phyloP scores from a whole-genome alignment of 2,329 filamentous ascomycete genomes.

The Xylogone sp. region DNA sequence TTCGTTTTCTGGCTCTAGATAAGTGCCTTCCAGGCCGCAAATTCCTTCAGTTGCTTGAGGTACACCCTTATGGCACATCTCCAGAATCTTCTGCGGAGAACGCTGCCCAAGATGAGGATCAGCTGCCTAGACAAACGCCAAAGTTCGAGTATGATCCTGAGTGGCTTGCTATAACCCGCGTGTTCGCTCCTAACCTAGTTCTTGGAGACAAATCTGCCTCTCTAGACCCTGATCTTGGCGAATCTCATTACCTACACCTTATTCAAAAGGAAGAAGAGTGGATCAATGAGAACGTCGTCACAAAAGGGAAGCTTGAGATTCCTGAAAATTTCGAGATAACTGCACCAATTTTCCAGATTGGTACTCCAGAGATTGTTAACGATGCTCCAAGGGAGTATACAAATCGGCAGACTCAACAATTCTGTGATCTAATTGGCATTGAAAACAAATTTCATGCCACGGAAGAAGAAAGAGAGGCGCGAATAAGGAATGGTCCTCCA shows the following conservation, averaged over 20 bases:
- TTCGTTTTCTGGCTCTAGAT: slow-evolving; percentile 84
- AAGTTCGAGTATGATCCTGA: slow-evolving; percentile 72
- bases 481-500: slow-evolving; percentile 55
- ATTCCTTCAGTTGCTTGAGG: slow-evolving; percentile 75
- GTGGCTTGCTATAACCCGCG: slow-evolving; percentile 90
- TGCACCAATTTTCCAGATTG: slow-evolving; percentile 65
- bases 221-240: slow-evolving; percentile 59
- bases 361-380: slow-evolving; percentile 51
- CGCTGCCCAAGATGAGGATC: too few species aligned
- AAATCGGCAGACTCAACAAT: slow-evolving; percentile 80
- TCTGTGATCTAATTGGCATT: slow-evolving; percentile 75
- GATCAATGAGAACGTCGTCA: slow-evolving; percentile 74
- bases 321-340: slow-evolving; percentile 76
- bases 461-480: slow-evolving; percentile 63
- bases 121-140: slow-evolving; percentile 11
- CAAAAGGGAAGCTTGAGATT: slow-evolving; percentile 57
- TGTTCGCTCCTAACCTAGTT: slow-evolving; percentile 63
- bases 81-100: slow-evolving; percentile 9
- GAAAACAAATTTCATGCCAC: slow-evolving; percentile 70
- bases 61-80: slow-evolving; percentile 41
- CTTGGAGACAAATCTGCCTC: slow-evolving; percentile 56
- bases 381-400: slow-evolving; percentile 76
- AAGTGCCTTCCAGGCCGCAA: slow-evolving; percentile 80
- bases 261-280: slow-evolving; percentile 72
- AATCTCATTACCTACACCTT: slow-evolving; percentile 61